These are phyloP conservation scores for Rhododendron ferrugineum DNA, from an alignment of 148 eudicot genomes.

Conservation along the genomic window DNA sequence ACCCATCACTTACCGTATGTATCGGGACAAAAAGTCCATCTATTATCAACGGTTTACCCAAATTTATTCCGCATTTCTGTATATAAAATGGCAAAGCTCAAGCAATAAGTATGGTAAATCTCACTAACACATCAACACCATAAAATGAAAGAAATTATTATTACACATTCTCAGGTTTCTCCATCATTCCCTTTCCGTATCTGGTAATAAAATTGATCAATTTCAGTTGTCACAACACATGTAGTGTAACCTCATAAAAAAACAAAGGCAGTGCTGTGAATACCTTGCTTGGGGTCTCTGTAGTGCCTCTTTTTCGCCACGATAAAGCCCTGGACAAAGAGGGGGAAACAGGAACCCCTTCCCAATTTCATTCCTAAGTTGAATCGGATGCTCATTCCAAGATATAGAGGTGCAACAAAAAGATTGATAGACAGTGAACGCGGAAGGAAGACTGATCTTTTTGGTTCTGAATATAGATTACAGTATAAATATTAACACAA, in stretches of 20 bases:
- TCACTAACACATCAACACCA: constrained; percentile 1
- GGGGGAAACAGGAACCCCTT: constrained; percentile 17
- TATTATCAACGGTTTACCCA: background rate
- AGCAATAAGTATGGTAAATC: background rate
- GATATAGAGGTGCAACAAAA: background rate
- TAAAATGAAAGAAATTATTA: constrained; percentile 12
- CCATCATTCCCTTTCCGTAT: background rate
- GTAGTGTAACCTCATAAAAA: constrained; percentile 6
- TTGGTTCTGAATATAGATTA: constrained; percentile 15
- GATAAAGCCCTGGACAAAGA: constrained; percentile 26
- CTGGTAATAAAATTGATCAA: constrained; percentile 4
- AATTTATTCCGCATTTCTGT: background rate
- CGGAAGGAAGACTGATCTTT: constrained; percentile 9
- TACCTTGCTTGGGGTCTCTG: constrained; percentile 16
- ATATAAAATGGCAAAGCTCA: background rate
- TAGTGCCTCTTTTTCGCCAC: constrained; percentile 4
- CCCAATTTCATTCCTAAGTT: constrained; percentile 3
- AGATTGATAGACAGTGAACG: background rate
- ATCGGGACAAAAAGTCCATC: background rate
- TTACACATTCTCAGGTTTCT: constrained; percentile 7
- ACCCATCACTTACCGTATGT: background rate
- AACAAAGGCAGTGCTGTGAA: constrained; percentile 6
- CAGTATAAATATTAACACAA: constrained; percentile 23
- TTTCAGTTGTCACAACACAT: constrained; percentile 15
- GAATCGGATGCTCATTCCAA: constrained; percentile 6